Evolutionary conservation across 2,329 filamentous ascomycete genomes (phyloP).

Genomic region (Sodiomyces alkalinus): DNA sequence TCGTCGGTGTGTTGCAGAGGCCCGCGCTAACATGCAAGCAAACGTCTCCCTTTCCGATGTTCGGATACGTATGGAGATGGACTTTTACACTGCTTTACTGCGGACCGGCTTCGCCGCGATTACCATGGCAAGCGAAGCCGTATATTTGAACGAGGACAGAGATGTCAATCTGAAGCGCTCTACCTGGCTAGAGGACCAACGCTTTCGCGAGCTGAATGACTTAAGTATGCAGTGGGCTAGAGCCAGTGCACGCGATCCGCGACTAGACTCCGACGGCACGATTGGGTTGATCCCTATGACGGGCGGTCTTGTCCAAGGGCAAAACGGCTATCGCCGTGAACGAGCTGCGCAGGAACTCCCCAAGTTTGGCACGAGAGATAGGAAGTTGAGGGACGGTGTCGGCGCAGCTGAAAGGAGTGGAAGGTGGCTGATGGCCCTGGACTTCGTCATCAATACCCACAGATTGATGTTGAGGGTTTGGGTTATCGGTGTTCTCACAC

Average conservation of each 20-base stretch:
- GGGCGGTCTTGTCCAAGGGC: conserved; percentile 23
- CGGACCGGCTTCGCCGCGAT: conserved; percentile 77
- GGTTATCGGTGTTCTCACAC: conserved; percentile 35
- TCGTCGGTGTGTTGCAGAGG: conserved; percentile 47
- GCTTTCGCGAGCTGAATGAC: conserved; percentile 60
- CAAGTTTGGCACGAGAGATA: conserved; percentile 28
- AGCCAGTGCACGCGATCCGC: conserved; percentile 28
- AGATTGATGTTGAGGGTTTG: conserved; percentile 45
- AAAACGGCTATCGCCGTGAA: conserved; percentile 54
- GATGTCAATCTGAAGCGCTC: conserved; percentile 56
- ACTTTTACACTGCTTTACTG: conserved; percentile 86
- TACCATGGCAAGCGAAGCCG: conserved; percentile 87
- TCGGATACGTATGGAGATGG: conserved; percentile 71
- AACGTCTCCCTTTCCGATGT: conserved; percentile 74
- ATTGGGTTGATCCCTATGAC: conserved; percentile 41
- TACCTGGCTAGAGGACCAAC: conserved; percentile 88
- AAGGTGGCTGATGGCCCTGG: conserved; percentile 60
- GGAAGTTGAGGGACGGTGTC: conserved; percentile 46
- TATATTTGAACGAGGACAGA: conserved; percentile 84
- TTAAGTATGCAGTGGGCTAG: conserved; percentile 35
- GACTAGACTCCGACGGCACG: conserved; percentile 36
- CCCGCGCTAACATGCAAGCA: conserved; percentile 83
- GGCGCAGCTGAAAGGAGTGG: conserved; percentile 66
- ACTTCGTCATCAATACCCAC: conserved; percentile 63
- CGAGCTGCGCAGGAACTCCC: conserved; percentile 45